A percentile compares a stretch with the other conserved stretches of the same genome.
Evolutionary conservation across 2,329 filamentous ascomycete species (phyloP).

Genomic region (Sporothrix brasiliensis): DNA sequence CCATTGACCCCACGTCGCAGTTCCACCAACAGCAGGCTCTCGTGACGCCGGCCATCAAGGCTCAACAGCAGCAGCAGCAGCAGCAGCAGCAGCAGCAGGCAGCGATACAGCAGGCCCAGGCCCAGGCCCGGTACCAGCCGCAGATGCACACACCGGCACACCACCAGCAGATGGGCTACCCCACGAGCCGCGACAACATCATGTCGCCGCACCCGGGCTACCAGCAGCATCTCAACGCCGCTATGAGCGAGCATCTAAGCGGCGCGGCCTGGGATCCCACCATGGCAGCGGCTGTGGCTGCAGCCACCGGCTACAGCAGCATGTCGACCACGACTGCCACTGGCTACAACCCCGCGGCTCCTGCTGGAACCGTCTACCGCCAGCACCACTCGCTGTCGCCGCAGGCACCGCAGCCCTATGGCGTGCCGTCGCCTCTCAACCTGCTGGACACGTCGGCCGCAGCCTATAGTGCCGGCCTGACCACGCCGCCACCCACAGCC

Average conservation of each 20-base stretch:
- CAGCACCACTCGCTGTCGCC: constrained; percentile 33
- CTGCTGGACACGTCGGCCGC: constrained; percentile 51
- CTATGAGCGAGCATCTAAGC: constrained; percentile 62
- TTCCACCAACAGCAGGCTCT: constrained; percentile 57
- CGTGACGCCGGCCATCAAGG: constrained; percentile 37
- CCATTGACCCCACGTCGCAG: constrained; percentile 62
- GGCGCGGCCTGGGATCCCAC: constrained; percentile 38
- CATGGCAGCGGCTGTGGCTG: constrained; percentile 42
- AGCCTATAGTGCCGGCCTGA: constrained; percentile 54
- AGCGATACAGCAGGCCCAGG: neutral
- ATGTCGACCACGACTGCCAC: constrained; percentile 33
- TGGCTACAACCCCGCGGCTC: constrained; percentile 18
- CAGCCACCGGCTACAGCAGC: constrained; percentile 1
- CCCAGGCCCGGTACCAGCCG: constrained; percentile 24
- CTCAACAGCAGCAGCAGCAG: neutral
- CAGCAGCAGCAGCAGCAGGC: constrained; percentile 16
- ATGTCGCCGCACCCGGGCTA: constrained; percentile 58
- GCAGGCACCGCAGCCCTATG: constrained; percentile 29
- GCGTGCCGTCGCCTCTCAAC: constrained; percentile 38
- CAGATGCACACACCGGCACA: constrained; percentile 24
- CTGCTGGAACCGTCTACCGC: constrained; percentile 26
- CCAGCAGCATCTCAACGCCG: constrained; percentile 56
- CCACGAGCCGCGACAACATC: constrained; percentile 47
- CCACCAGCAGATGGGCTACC: constrained; percentile 35
- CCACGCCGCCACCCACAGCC: constrained; percentile 60